Evolutionary conservation across 2,329 filamentous ascomycete genomes (phyloP), one percentile per base, ranked within the genome.

Genomic region (Claviceps sp.): DNA sequence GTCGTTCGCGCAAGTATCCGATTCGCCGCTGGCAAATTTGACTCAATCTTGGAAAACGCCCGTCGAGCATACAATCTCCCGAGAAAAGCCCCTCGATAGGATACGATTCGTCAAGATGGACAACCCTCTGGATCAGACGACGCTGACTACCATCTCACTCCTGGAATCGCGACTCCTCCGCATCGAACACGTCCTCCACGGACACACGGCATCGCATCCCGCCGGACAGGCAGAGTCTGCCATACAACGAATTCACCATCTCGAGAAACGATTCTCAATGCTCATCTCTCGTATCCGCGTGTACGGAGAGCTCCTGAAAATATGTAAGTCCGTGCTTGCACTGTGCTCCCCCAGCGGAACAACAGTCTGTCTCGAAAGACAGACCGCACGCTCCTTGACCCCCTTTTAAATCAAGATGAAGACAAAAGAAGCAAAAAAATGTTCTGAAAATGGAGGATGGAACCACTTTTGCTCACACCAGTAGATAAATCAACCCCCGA

Each of bases 81-180:
- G 45, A 14, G 4, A 18, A 20, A 38, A 45, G 7, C 7, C 16
- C n/a, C 11, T 47, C 34, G 34, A 36, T 34, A 47, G 16, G 5
- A 38, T 24, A 24, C 14, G 16, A 13, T 20, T 16, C 40, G 16
- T 26, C 48, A 47, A 11, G 52, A 68, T 68, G 65, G 61, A 65
- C 42, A 61, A 58, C 55, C 64, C 67, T 7, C 64, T 78, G 24
- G 76, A 80, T 60, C 68, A 73, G 51, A 78, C 76, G 4, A 73
- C 76, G 1, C 66, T 79, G 8, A 69, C 72, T 37, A 81, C 79
- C 1, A 71, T 82, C 54, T 71, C 70, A 43, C 69, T 81, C 26
- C 71, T 83, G 38, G 78, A 81, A 60, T 69, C 74, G 49, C 78
- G 79, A n/a, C 71, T 83, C 11, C 65, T 73, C 16, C 77, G 79